Evolutionary conservation across 2,329 filamentous ascomycete species (phyloP).

Genomic region (Zasmidium cellare): DNA sequence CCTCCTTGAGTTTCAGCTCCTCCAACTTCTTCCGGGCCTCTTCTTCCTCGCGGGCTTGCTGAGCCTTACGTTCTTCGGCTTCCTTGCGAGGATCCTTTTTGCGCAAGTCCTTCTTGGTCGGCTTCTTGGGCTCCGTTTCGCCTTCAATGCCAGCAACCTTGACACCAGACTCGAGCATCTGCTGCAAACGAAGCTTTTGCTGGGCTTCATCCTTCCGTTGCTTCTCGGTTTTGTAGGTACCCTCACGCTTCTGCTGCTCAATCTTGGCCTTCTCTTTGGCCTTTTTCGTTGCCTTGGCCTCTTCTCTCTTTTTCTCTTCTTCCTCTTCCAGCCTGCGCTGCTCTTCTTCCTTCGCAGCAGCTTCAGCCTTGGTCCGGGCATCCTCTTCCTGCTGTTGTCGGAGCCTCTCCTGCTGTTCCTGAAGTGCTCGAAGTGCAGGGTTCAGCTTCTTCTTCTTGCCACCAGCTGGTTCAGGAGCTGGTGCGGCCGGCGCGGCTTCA

Average conservation of each 20-base stretch:
- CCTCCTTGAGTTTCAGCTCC: conserved; percentile 52
- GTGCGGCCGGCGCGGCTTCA: conserved; percentile 56
- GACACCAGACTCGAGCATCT: conserved; percentile 78
- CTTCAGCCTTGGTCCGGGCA: conserved; percentile 59
- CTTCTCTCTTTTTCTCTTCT: conserved; percentile 68
- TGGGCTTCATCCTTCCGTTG: conserved; percentile 79
- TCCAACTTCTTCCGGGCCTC: conserved; percentile 57
- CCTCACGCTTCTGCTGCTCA: conserved; percentile 83
- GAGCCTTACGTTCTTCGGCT: conserved; percentile 53
- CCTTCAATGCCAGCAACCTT: conserved; percentile 61
- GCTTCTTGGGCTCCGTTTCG: conserved; percentile 78
- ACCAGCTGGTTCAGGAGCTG: conserved; percentile 42
- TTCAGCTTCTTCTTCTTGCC: conserved; percentile 91
- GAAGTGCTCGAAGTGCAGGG: conserved; percentile 68
- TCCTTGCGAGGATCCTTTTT: conserved; percentile 69
- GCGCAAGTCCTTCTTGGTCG: conserved; percentile 69
- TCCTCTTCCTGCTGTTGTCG: conserved; percentile 65
- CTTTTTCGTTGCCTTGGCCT: conserved; percentile 75
- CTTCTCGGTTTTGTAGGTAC: conserved; percentile 82
- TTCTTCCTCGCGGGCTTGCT: conserved; percentile 47
- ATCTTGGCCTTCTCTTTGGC: conserved; percentile 84
- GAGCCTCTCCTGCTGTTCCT: conserved; percentile 82
- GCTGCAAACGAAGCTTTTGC: conserved; percentile 77
- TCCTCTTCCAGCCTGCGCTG: conserved; percentile 68
- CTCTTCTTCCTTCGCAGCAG: conserved; percentile 66